Evolutionary conservation across 306 rosid species (phyloP).

Genomic region (Fragaria ananassa): DNA sequence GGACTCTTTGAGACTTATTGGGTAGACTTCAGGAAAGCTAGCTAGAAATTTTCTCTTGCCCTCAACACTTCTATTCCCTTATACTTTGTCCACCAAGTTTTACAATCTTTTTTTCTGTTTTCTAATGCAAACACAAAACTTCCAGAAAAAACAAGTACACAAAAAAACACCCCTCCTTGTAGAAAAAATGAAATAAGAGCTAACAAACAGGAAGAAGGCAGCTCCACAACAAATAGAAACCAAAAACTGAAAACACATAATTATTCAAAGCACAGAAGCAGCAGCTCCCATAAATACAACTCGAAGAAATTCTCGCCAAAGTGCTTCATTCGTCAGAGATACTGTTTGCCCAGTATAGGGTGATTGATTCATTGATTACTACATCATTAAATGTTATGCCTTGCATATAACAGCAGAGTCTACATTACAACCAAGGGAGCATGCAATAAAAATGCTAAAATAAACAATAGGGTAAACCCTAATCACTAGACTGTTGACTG

Average conservation of each 20-base stretch:
- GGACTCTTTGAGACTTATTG: not conserved
- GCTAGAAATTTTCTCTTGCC: not conserved
- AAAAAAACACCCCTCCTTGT: not conserved
- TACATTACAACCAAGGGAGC: not conserved
- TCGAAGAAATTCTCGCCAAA: not conserved
- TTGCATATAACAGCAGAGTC: slow-evolving; percentile 3
- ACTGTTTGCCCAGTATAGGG: not conserved
- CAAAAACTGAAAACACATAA: not conserved
- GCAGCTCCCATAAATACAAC: not conserved
- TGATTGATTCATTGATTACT: not conserved
- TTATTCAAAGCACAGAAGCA: not conserved
- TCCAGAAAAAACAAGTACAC: too few species aligned
- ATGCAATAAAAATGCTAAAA: not conserved
- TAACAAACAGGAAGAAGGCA: not conserved
- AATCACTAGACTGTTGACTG: not conserved
- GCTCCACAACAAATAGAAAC: not conserved
- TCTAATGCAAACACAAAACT: not conserved
- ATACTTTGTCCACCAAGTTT: not conserved
- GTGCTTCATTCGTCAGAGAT: slow-evolving; percentile 4
- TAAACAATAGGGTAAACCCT: not conserved
- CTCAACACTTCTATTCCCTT: not conserved
- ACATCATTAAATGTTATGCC: not conserved
- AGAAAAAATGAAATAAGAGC: not conserved
- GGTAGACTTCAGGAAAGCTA: not conserved
- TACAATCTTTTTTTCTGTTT: not conserved